phyloP scores from a whole-genome alignment of 2,329 filamentous ascomycete species.

The Beauveria sp. region DNA sequence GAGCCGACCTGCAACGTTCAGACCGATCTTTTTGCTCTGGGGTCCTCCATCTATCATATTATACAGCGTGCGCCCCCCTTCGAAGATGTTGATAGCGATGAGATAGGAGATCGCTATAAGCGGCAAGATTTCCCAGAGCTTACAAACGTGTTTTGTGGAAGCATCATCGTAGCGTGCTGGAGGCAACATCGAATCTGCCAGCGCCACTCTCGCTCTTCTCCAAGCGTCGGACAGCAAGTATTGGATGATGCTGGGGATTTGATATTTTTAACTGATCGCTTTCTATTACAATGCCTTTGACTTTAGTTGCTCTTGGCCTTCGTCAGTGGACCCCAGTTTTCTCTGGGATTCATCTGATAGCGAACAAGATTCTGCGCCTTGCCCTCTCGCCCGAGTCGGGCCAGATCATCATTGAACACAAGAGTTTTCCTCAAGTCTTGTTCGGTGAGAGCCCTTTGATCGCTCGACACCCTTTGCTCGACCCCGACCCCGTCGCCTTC shows the following conservation, averaged over 20 bases:
- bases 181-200: background rate
- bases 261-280: conserved; percentile 14
- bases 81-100: background rate
- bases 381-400: conserved; percentile 63
- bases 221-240: background rate
- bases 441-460: conserved; percentile 18
- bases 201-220: background rate
- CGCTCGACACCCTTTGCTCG: conserved; percentile 13
- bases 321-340: conserved; percentile 88
- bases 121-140: background rate
- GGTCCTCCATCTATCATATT: background rate
- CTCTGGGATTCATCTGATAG: conserved; percentile 83
- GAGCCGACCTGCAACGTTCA: background rate
- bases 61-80: background rate
- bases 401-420: conserved; percentile 71
- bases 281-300: conserved; percentile 26
- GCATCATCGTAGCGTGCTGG: background rate
- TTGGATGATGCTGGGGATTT: too few species aligned
- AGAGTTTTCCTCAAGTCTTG: conserved; percentile 48
- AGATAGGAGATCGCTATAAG: background rate
- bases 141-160: background rate
- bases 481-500: conserved; percentile 14
- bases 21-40: background rate
- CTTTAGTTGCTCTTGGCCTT: conserved; percentile 51
- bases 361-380: conserved; percentile 64